These are phyloP conservation scores for Cardamine resedifolia DNA, from an alignment of 345 rosid species.

Conservation along the genomic window DNA sequence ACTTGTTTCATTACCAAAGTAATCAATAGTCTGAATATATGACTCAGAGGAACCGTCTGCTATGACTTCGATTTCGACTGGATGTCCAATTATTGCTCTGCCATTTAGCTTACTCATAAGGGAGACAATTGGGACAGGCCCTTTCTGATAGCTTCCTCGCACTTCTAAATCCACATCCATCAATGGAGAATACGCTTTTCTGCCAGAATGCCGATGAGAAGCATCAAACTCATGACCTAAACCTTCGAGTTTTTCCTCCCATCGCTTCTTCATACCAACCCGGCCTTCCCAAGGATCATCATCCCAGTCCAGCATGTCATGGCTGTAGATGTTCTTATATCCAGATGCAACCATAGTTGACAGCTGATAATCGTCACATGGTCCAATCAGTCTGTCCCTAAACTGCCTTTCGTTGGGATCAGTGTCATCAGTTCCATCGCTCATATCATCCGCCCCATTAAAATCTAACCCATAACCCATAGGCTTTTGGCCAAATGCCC, in stretches of 20 bases:
- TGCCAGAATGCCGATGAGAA: conserved; percentile 42
- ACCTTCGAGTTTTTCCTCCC: conserved; percentile 45
- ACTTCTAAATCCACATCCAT: conserved; percentile 90
- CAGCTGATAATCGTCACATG: conserved; percentile 43
- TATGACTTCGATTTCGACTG: conserved; percentile 68
- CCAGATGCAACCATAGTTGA: conserved; percentile 45
- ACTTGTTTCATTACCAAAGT: conserved; percentile 47
- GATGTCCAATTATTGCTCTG: conserved; percentile 92
- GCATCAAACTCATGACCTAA: conserved; percentile 45
- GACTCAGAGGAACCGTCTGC: conserved; percentile 71
- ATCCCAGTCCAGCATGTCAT: conserved; percentile 52
- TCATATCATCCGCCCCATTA: conserved; percentile 40
- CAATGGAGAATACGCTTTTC: conserved; percentile 50
- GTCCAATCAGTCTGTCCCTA: conserved; percentile 41
- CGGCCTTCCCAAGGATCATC: conserved; percentile 56
- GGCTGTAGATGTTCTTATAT: conserved; percentile 44
- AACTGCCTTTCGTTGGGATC: conserved; percentile 49
- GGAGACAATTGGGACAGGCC: conserved; percentile 80
- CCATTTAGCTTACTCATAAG: conserved; percentile 77
- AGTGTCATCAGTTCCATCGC: conserved; percentile 46
- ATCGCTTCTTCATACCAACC: conserved; percentile 39
- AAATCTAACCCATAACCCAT: conserved; percentile 42
- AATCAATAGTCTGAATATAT: conserved; percentile 45
- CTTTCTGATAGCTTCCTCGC: conserved; percentile 73
- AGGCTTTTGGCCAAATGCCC: conserved; percentile 45